Evolutionary conservation across 2,329 filamentous ascomycete species (phyloP).

Genomic region (Pseudomassariella vexata): DNA sequence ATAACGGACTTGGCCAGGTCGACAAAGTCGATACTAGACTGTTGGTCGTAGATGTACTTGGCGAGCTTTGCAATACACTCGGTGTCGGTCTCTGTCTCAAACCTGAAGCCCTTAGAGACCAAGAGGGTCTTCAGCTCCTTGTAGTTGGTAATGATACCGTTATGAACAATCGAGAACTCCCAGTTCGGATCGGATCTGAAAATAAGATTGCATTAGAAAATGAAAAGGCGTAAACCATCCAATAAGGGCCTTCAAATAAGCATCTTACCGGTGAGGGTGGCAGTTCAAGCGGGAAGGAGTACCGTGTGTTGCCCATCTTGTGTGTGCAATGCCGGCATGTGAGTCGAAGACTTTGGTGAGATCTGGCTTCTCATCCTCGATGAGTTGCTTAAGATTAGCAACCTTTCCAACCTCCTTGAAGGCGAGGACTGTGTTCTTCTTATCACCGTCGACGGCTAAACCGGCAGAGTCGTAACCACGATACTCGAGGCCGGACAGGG

Average conservation of each 20-base stretch:
- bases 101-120: conserved; percentile 90
- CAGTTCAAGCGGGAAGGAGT: conserved; percentile 90
- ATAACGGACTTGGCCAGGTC: conserved; percentile 95
- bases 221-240: conserved; percentile 16
- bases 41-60: conserved; percentile 95
- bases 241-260: conserved; percentile 2
- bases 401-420: conserved; percentile 99
- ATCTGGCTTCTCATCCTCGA: conserved; percentile 76
- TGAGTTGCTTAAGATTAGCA: conserved; percentile 88
- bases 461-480: conserved; percentile 97
- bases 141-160: conserved; percentile 99
- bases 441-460: conserved; percentile 91
- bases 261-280: conserved; percentile 85
- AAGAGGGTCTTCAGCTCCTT: conserved; percentile 96
- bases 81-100: conserved; percentile 98
- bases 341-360: conserved; percentile 91
- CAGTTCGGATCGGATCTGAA: conserved; percentile 82
- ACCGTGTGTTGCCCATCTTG: conserved; percentile 97
- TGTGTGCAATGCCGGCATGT: conserved; percentile 97
- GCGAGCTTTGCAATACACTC: conserved; percentile 98
- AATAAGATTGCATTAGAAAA: conserved; percentile 15
- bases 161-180: conserved; percentile 98
- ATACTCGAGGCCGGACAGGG: conserved; percentile 92
- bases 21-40: conserved; percentile 91
- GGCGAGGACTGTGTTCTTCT: conserved; percentile 94